Percentiles rank a stretch among this genome's conserved stretches.
Evolutionary conservation across 768 basidiomycete genomes (phyloP).

Genomic region (Pleurotus eryngii): DNA sequence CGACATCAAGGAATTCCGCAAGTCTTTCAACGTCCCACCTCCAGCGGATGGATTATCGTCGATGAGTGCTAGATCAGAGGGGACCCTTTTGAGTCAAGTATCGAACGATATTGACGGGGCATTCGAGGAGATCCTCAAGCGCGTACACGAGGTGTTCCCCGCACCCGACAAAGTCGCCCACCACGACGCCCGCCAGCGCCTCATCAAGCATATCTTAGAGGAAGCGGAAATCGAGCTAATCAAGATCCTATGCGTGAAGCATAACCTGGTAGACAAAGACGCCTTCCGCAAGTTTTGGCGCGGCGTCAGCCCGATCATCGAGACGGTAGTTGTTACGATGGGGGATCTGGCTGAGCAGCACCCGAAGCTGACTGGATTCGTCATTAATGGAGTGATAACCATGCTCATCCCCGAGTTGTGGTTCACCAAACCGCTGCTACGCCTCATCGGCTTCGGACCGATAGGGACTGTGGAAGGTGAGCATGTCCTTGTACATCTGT

Average conservation of each 20-base stretch:
- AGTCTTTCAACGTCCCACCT: too few species aligned
- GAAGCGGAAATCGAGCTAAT: conserved; percentile 23
- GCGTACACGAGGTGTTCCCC: conserved; percentile 27
- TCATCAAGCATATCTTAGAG: conserved; percentile 19
- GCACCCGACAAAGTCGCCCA: conserved; percentile 26
- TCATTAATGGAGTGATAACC: conserved; percentile 21
- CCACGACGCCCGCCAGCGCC: conserved; percentile 21
- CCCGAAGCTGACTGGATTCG: conserved; percentile 20
- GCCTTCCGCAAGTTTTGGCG: conserved; percentile 17
- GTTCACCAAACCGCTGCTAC: conserved; percentile 27
- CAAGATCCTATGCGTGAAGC: conserved; percentile 11
- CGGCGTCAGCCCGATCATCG: conserved; percentile 20
- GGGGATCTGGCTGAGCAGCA: conserved; percentile 35
- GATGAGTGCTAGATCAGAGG: neutral
- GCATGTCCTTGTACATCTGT: neutral
- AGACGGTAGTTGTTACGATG: conserved; percentile 18
- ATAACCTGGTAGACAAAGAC: conserved; percentile 22
- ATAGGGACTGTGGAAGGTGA: conserved; percentile 31
- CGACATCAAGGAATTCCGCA: neutral
- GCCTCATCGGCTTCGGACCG: conserved; percentile 34
- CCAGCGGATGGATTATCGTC: neutral
- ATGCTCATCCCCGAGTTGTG: conserved; percentile 27
- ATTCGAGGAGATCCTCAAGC: conserved; percentile 17
- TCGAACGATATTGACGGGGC: conserved; percentile 14
- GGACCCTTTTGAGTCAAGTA: conserved; percentile 5